A percentile compares a stretch with the other conserved stretches of the same genome.
Evolutionary conservation across 1,284 basidiomycete species (phyloP).

Genomic region (Lentinula novae-zelandiae): DNA sequence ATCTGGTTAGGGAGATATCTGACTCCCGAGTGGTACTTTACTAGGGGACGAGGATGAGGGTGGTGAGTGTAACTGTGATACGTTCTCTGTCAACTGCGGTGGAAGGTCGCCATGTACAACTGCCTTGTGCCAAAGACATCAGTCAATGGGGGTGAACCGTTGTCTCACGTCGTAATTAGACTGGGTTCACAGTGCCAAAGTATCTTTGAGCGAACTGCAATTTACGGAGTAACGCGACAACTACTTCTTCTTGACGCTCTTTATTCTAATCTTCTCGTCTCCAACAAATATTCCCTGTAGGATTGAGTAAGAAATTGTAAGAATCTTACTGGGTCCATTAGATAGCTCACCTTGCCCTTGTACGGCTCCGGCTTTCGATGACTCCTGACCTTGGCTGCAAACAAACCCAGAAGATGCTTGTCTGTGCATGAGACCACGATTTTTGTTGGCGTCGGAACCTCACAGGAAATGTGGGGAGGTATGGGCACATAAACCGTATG

Average conservation of each 20-base stretch:
- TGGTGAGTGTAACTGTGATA: too few relatives aligned
- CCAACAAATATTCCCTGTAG: conserved; percentile 16
- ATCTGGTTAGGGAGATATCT: too few relatives aligned
- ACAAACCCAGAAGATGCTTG: conserved; percentile 80
- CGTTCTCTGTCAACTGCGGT: too few relatives aligned
- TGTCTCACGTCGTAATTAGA: too few relatives aligned
- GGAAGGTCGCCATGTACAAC: too few relatives aligned
- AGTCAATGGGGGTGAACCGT: too few relatives aligned
- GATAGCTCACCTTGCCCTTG: conserved; percentile 82
- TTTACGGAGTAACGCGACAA: not conserved
- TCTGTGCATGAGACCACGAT: conserved; percentile 67
- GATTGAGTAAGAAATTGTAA: not conserved
- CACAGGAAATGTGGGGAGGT: conserved; percentile 74
- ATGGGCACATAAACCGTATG: conserved; percentile 85
- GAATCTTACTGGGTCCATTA: not conserved
- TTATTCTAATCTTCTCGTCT: conserved; percentile 18
- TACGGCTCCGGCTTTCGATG: conserved; percentile 95
- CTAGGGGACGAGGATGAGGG: too few relatives aligned
- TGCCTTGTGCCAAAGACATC: too few relatives aligned
- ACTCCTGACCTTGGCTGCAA: conserved; percentile 82
- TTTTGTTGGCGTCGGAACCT: conserved; percentile 69
- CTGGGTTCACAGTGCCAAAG: not conserved
- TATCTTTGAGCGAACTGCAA: not conserved
- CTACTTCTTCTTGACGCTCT: conserved; percentile 19
- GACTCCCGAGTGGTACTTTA: too few relatives aligned